Evolutionary conservation across 495 filamentous ascomycete genomes (phyloP), one percentile per base, ranked within the genome.

Genomic region (Letharia columbiana): DNA sequence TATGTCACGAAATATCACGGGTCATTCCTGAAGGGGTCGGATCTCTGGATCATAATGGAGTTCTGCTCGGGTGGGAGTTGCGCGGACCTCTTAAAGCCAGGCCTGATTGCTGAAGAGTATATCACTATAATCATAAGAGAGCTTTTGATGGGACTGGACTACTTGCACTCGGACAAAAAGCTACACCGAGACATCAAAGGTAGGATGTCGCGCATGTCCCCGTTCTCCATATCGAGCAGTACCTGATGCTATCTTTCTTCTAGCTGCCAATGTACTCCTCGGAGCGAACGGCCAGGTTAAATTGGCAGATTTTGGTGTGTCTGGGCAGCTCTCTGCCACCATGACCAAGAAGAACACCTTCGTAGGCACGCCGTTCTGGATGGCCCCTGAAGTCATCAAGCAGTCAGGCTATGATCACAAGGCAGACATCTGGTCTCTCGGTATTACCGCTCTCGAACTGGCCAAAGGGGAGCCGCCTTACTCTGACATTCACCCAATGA

Each of bases 271-370:
- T 72, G 84, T 97, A 45, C 82, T 97, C 40, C 81, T 98, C 10
- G 87, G 88, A 39, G 84, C 91, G 39, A 92, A 88, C 71, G 95
- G 94, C 7, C 91, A 97, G 76, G 94, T 98, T 64, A 98, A 98
- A 75, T 79, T 98, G 65, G 94, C 94, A 12, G 94, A 98, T 76
- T 98, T 98, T 77, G 94, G 94, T 56, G 94, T 98, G 20, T 96
- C 93, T 33, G 92, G 93, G 18, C 94, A 98, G 72, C 81, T 98
- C n/a, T 92, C 93, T 33, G 91, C 91, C 3, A 97, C 94, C n/a
- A 98, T 97, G 90, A 96, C 95, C 35, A 96, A 97, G 78, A 96
- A 96, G 76, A 98, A 98, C 72, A 98, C 94, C 0, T 98, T 98
- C 73, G 94, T 98, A 33, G 94, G 94, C 18, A 98, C 94, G 3